phyloP scores from a whole-genome alignment of 163 green algal species.

The Botryococcus braunii region DNA sequence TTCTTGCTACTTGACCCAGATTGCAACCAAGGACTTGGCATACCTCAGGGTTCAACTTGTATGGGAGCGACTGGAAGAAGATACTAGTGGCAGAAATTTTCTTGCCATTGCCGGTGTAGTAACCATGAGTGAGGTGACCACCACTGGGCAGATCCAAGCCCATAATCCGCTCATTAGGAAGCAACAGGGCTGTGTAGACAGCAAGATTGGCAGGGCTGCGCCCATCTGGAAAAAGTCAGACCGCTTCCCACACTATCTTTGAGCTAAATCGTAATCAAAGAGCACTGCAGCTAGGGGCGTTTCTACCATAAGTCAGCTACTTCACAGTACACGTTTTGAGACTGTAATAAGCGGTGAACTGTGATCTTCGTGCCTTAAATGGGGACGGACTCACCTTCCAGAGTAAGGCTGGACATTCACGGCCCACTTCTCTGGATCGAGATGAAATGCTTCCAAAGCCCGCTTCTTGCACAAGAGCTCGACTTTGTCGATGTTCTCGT shows the following conservation, averaged over 20 bases:
- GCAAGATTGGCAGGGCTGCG: slow-evolving; percentile 71
- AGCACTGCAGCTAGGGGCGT: too few relatives aligned
- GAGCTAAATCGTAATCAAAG: too few relatives aligned
- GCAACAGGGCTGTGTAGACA: slow-evolving; percentile 73
- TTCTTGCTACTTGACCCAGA: too few relatives aligned
- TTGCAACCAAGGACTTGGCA: not conserved
- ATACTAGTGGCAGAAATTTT: slow-evolving; percentile 66
- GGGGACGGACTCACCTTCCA: slow-evolving; percentile 43
- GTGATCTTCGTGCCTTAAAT: not conserved
- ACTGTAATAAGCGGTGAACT: too few relatives aligned
- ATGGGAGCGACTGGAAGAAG: slow-evolving; percentile 83
- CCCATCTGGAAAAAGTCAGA: too few relatives aligned
- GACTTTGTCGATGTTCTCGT: slow-evolving; percentile 74
- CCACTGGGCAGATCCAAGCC: slow-evolving; percentile 74
- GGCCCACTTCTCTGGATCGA: slow-evolving; percentile 60
- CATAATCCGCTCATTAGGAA: slow-evolving; percentile 82
- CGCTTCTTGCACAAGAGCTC: slow-evolving; percentile 85
- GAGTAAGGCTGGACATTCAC: slow-evolving; percentile 89
- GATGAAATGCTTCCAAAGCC: slow-evolving; percentile 60
- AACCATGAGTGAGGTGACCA: slow-evolving; percentile 81
- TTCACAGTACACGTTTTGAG: too few relatives aligned
- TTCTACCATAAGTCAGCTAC: too few relatives aligned
- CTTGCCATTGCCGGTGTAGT: slow-evolving; percentile 71
- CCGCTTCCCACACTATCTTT: too few relatives aligned
- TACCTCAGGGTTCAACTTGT: slow-evolving; percentile 83